A percentile compares a stretch with the other conserved stretches of the same genome.
These are phyloP conservation scores for Aspergillus diversus DNA, from an alignment of 495 filamentous ascomycete genomes.

Conservation along the genomic window DNA sequence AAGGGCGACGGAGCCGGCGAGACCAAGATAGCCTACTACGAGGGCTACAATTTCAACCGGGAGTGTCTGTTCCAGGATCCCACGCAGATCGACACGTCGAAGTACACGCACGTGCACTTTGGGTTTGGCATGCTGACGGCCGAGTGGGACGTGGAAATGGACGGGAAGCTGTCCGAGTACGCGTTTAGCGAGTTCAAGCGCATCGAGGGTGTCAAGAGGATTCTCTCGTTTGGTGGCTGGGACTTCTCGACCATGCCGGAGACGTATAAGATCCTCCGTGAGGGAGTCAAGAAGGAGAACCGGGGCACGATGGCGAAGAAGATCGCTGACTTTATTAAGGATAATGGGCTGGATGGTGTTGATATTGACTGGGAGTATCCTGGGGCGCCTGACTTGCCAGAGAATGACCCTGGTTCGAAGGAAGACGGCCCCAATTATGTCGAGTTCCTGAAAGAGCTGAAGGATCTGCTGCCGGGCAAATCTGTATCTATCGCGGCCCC, in stretches of 20 bases:
- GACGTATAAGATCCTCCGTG: conserved; percentile 44
- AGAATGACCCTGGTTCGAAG: conserved; percentile 26
- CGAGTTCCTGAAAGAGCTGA: conserved; percentile 31
- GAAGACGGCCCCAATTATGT: conserved; percentile 34
- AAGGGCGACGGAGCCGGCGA: conserved; percentile 20
- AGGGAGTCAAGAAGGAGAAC: conserved; percentile 21
- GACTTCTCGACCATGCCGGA: conserved; percentile 40
- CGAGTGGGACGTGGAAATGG: conserved; percentile 31
- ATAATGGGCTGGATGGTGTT: conserved; percentile 41
- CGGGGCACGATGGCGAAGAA: conserved; percentile 38
- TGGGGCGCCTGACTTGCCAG: conserved; percentile 39
- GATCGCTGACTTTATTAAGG: conserved; percentile 35
- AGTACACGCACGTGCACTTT: conserved; percentile 50
- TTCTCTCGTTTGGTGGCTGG: conserved; percentile 55
- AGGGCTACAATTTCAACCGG: conserved; percentile 22
- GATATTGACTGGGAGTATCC: conserved; percentile 51
- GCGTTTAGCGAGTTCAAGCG: conserved; percentile 36
- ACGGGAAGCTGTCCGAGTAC: conserved; percentile 18
- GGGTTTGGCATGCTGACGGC: conserved; percentile 42
- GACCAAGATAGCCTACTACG: conserved; percentile 23
- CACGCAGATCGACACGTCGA: conserved; percentile 22
- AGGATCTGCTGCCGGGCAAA: conserved; percentile 12
- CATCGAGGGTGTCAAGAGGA: conserved; percentile 34
- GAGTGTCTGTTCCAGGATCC: conserved; percentile 26
- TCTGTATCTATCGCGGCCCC: conserved; percentile 24